These are phyloP conservation scores for Annona squamosa DNA, from an alignment of 164 flowering plant genomes.

Conservation along the genomic window DNA sequence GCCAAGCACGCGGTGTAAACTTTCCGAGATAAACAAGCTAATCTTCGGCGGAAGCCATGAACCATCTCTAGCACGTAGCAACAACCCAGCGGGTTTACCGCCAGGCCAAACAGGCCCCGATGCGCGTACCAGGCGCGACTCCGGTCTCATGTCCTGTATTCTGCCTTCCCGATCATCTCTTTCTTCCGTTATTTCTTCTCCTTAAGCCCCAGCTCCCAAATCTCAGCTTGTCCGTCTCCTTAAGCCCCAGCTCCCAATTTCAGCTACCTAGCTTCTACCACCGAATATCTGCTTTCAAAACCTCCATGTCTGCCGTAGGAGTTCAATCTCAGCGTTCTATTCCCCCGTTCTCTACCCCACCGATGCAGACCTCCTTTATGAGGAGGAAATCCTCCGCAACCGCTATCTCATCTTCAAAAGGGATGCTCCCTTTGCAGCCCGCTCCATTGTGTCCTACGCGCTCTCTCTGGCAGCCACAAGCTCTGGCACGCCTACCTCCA, in stretches of 20 bases:
- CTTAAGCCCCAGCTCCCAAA: too few relatives aligned
- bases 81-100: too few relatives aligned
- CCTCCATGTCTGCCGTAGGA: background rate
- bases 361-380: constrained; percentile 62
- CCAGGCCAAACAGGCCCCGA: too few relatives aligned
- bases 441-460: constrained; percentile 61
- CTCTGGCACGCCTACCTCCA: constrained; percentile 87
- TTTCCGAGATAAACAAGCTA: too few relatives aligned
- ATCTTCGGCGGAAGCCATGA: too few relatives aligned
- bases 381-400: constrained; percentile 76
- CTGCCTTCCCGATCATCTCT: too few relatives aligned
- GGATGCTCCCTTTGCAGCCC: constrained; percentile 54
- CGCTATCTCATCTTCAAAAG: constrained; percentile 60
- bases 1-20: too few relatives aligned
- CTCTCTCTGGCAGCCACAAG: constrained; percentile 90
- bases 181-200: too few relatives aligned
- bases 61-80: too few relatives aligned
- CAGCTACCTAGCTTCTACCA: background rate
- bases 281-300: background rate
- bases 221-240: background rate
- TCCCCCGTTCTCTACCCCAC: constrained; percentile 51
- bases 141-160: too few relatives aligned
- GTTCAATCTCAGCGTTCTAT: constrained; percentile 5
- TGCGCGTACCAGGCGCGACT: too few relatives aligned
- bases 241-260: background rate